phyloP scores from a whole-genome alignment of 1,284 basidiomycete genomes.

The Bondarzewia mesenterica region DNA sequence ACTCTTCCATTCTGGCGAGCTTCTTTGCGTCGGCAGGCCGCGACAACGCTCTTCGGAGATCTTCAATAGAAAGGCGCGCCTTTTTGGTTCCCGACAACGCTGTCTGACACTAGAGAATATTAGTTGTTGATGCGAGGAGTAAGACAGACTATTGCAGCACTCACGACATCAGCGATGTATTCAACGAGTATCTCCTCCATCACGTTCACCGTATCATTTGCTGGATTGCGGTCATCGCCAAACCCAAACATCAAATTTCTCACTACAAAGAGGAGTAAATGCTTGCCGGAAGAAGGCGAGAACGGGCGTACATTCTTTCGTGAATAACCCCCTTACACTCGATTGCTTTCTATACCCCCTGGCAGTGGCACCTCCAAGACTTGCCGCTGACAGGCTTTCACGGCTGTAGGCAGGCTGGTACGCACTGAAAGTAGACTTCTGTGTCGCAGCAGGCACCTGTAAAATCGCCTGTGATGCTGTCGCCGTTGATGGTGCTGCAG shows the following conservation, averaged over 20 bases:
- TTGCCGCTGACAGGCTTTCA: conserved; percentile 35
- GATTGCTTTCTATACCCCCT: conserved; percentile 50
- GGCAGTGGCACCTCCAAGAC: conserved; percentile 30
- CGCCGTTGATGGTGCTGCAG: conserved; percentile 15
- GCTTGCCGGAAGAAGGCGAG: background rate
- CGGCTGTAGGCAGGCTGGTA: conserved; percentile 50
- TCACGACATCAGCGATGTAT: conserved; percentile 82
- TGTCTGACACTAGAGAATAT: conserved; percentile 53
- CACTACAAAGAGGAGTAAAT: conserved; percentile 37
- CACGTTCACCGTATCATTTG: conserved; percentile 80
- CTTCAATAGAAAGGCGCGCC: conserved; percentile 71
- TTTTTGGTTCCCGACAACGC: conserved; percentile 63
- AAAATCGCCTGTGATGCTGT: conserved; percentile 13
- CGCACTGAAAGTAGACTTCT: conserved; percentile 34
- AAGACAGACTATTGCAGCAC: conserved; percentile 20
- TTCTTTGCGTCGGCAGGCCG: conserved; percentile 79
- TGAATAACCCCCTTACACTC: conserved; percentile 62
- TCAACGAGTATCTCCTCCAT: conserved; percentile 94
- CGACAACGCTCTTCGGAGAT: conserved; percentile 68
- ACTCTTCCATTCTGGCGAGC: conserved; percentile 81
- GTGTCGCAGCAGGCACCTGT: conserved; percentile 14
- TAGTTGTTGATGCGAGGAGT: background rate
- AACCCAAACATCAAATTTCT: conserved; percentile 92
- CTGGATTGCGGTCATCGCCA: conserved; percentile 84
- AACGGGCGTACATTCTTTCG: conserved; percentile 62